Base-by-base conservation (phyloP, 352 stramenopile species). In the Globisporangium okanoganense region DNA sequence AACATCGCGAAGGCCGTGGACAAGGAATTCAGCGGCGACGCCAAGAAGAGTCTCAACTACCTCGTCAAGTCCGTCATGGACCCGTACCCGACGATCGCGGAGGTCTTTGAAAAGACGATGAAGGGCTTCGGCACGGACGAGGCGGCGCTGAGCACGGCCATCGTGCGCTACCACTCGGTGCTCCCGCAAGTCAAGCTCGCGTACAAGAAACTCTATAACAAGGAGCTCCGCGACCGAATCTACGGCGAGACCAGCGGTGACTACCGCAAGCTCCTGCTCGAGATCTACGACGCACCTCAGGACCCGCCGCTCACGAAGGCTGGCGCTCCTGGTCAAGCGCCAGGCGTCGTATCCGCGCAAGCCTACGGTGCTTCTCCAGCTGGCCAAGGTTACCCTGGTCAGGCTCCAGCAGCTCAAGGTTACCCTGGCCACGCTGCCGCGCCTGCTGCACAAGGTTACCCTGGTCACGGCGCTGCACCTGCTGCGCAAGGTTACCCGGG, bases 11-110 rank as follows among this genome's bases (percentile, higher is more conserved):
- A 88, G 56, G 84, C 84, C 3, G 69, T 94, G 8, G 77, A 94
- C 36, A 92, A 87, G 62, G 84, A 94, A 66, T 94, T 94, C 50
- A 89, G 82, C 35, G 84, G 84, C 5, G 78, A 91, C 52, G 84
- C 84, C 38, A 88, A 89, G 71, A 79, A 76, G 36, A 79, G 68
- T 64, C 79, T 94, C 33, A 77, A 77, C 50, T 88, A 86, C 51
- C 61, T 89, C 6, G 66, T 85, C 27, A 66, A 73, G 38, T 76
- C 68, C 27, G 72, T 76, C 1, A 75, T 93, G 48, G 76, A 92
- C 45, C 75, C 84, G 40, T 88, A 76, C 48, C 71, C 75, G 59
- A 76, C 78, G 13, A 86, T 90, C n/a, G 78, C 78, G 0, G 77
- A 90, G 52, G 66, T 85, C 25, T 87, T 90, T 65, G 80, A 90